phyloP scores from a whole-genome alignment of 805 yeast species.

The Wickerhamomyces pijperi region DNA sequence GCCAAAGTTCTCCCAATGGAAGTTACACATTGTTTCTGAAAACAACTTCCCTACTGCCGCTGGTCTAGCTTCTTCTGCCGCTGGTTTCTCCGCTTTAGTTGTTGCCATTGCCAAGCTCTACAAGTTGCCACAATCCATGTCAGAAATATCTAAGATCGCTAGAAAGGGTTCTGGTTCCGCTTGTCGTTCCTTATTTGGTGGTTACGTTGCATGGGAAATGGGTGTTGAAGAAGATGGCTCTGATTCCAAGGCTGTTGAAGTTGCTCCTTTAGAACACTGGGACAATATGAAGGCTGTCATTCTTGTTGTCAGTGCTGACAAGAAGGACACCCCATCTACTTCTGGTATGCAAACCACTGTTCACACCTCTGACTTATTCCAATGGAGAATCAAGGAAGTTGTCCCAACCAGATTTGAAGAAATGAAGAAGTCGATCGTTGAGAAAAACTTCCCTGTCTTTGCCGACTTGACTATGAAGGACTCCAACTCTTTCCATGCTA shows the following conservation, averaged over 20 bases:
- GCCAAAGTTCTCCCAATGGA: conserved; percentile 53
- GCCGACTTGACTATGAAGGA: conserved; percentile 93
- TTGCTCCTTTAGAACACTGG: conserved; percentile 83
- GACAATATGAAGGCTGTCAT: conserved; percentile 87
- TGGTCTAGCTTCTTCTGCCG: conserved; percentile 95
- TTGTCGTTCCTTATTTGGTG: conserved; percentile 93
- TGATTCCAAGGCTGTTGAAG: conserved; percentile 89
- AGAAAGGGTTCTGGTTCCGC: conserved; percentile 99
- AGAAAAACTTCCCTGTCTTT: conserved; percentile 68
- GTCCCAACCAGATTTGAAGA: conserved; percentile 79
- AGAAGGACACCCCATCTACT: conserved; percentile 92
- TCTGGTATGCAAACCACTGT: conserved; percentile 96
- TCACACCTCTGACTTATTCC: conserved; percentile 75
- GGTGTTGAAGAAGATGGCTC: conserved; percentile 67
- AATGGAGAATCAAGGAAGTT: conserved; percentile 63
- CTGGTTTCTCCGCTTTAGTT: conserved; percentile 95
- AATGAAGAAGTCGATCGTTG: conserved; percentile 68
- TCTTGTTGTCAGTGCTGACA: conserved; percentile 83
- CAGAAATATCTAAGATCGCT: conserved; percentile 86
- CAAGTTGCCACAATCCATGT: conserved; percentile 71
- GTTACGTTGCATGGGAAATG: conserved; percentile 99
- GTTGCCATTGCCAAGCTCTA: conserved; percentile 79
- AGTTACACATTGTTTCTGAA: conserved; percentile 76
- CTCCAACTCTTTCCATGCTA: conserved; percentile 95
- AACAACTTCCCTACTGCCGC: conserved; percentile 99